Evolutionary conservation across 176 grass and related monocot genomes (phyloP), one percentile per base, ranked within the genome.

Genomic region (Carex pumila): DNA sequence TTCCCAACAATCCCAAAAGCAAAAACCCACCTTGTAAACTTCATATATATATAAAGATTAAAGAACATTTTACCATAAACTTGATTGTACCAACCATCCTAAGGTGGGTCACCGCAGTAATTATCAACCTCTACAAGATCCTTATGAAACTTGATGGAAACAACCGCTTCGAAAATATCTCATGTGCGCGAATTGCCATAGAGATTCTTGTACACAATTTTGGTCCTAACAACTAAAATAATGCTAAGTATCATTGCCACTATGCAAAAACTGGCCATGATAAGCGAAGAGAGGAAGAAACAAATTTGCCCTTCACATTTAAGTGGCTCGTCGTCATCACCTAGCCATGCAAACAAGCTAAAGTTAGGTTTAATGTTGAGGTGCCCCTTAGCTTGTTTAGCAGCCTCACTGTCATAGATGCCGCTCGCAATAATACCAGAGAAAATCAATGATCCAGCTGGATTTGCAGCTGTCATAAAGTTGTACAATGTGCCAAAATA

Each of bases 341-440:
- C 25, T 57, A 78, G 36, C 13, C 52, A 6, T 2, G 89, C 77
- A 45, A 88, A 75, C 36, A 85, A 77, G 47, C 17, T 72, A 61
- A 25, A n/a, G 8, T 88, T 86, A 45, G 84, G 62, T 14, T 54
- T 87, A 12, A 75, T 74, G 67, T 90, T 90, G 12, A 71, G 56
- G 50, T 83, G 71, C 80, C 66, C 47, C 1, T 54, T 49, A 3
- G 94, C 89, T 85, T 97, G 94, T 84, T 94, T 91, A 15, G 85
- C 89, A 39, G 92, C 94, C 89, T 97, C 92, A 6, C 81, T 85
- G 22, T 97, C 94, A 12, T 97, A 97, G 79, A 97, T 94, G 74
- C 94, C 85, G 10, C 94, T 97, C 4, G 92, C 94, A 66, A 97
- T 97, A 18, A 97, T 29, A n/a, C 94, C 94, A 8, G 94, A 97